Percentiles rank a stretch among this genome's conserved stretches.
Conservation (phyloP, 768 basidiomycete genomes). For the Kwoniella pini region DNA sequence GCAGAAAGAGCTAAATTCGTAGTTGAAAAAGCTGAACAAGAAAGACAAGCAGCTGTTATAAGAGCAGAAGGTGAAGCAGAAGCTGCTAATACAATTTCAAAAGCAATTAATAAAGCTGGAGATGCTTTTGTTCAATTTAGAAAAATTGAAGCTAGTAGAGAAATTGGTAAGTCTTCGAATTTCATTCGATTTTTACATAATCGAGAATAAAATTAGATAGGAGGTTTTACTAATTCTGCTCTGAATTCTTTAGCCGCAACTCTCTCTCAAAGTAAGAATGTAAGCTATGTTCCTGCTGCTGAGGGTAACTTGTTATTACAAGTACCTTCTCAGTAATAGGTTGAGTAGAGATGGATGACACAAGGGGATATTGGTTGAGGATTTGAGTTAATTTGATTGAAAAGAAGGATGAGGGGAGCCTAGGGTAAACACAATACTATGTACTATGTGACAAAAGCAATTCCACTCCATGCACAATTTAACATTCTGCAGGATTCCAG, state of each 20-base stretch:
- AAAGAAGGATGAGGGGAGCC: no score
- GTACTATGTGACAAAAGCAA: no score
- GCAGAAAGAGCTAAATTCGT: slow-evolving; percentile 99
- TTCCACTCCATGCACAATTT: no score
- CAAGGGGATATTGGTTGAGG: background rate
- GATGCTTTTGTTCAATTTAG: slow-evolving; percentile 93
- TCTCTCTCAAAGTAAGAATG: slow-evolving; percentile 48
- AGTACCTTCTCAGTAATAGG: slow-evolving; percentile 36
- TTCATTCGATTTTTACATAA: background rate
- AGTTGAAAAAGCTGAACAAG: slow-evolving; percentile 99
- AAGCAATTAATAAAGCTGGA: slow-evolving; percentile 86
- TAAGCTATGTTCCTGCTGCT: slow-evolving; percentile 50
- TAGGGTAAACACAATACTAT: no score
- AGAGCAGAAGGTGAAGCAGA: slow-evolving; percentile 98
- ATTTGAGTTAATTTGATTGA: no score
- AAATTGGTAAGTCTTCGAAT: slow-evolving; percentile 66
- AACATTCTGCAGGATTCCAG: no score
- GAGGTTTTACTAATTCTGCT: no score
- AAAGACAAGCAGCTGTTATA: slow-evolving; percentile 96
- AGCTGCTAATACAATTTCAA: slow-evolving; percentile 89
- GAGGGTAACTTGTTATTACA: slow-evolving; percentile 48
- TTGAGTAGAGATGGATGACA: background rate
- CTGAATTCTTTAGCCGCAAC: slow-evolving; percentile 34
- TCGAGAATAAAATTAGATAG: no score
- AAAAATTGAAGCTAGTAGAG: slow-evolving; percentile 97